Evolutionary conservation across 2,329 filamentous ascomycete species (phyloP), one percentile per base, ranked within the genome.

Genomic region (Penicillium sp.): DNA sequence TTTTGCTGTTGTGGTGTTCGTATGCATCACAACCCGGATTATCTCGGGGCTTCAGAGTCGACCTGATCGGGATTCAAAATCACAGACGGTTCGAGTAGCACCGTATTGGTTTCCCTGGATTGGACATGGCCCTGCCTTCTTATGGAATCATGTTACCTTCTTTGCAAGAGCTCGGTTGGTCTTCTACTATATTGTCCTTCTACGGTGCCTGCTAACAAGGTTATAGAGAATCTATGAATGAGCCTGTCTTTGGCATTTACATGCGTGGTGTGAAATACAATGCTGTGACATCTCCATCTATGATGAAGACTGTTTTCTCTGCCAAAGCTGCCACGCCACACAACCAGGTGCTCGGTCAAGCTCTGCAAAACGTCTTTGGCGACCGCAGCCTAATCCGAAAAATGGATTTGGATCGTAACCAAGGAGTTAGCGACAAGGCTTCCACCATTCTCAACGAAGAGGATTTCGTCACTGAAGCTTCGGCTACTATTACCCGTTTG

Each of bases 81-180:
- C 63, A 35, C 61, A 61, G 55, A 66, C 65, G 47, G 71, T 78
- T 52, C 75, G 75, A 61, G 64, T 72, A 49, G 56, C 76, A 21
- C 78, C 79, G 26, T 83, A 83, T 64, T 84, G 78, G 77, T 62
- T 83, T 7, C 80, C 81, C 2, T 70, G 76, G 45, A 32, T 83
- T 8, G 77, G 79, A 34, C 78, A 84, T 67, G 69, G 74, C 6
- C 57, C 76, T 35, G 66, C 64, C 19, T 76, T 80, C 56, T 63
- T 72, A 19, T 69, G 74, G 58, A 62, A 73, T 35, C 71, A 72
- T 43, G 65, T 74, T 35, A 57, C 59, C 10, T 75, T 77, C 55
- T 60, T 78, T 52, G 64, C 65, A 34, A 66, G 64, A 44, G 62
- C 75, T 13, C 64, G 69, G 75, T 76, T 49, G 13, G 47, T 45